Base-by-base conservation (phyloP, 768 basidiomycete genomes). In the Wakefieldia striispora region DNA sequence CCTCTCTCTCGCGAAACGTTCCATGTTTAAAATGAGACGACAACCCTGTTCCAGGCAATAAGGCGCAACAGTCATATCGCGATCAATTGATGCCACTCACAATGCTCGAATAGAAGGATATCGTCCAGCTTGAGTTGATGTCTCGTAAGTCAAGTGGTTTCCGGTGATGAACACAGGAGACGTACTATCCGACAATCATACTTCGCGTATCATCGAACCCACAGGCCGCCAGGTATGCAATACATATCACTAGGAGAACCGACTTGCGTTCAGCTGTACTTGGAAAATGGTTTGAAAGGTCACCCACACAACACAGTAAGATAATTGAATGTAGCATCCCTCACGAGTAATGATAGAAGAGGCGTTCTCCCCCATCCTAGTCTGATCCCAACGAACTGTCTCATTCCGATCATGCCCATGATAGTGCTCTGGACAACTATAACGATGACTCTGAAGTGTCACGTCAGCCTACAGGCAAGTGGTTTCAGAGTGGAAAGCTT, bases 251-350 rank as follows among this genome's bases (percentile, higher is more conserved):
- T 59, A 19, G 14, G 29, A 14, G 16, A 16, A 2, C 6, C 10
- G 8, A 29, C 27, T 2, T 7, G 12, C 12, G 13, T 49, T 38
- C 39, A 36, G 19, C 24, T 17, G 8, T 5, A 16, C 23, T 16
- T 12, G 41, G n/a, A 20, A 6, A 19, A 38, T 19, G 12, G 13
- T 24, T 29, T 21, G 6, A 6, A 21, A 21, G 20, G n/a, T 36
- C 31, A 53, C 54, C 54, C 47, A 77, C 78, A 45, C 49, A 75
- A 73, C 9, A 77, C 51, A 3, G 72, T 40, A 27, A 72, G 37
- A 57, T 75, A 77, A 1, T 74, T 72, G 65, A 72, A 71, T 4
- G 72, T 70, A 7, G 77, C 72, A 57, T 79, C 78, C 71, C 57
- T 75, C 64, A 13, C 78, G 62, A 39, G 77, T 52, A 65, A 50